phyloP scores from a whole-genome alignment of 805 yeast genomes.

The Hanseniaspora singularis region DNA sequence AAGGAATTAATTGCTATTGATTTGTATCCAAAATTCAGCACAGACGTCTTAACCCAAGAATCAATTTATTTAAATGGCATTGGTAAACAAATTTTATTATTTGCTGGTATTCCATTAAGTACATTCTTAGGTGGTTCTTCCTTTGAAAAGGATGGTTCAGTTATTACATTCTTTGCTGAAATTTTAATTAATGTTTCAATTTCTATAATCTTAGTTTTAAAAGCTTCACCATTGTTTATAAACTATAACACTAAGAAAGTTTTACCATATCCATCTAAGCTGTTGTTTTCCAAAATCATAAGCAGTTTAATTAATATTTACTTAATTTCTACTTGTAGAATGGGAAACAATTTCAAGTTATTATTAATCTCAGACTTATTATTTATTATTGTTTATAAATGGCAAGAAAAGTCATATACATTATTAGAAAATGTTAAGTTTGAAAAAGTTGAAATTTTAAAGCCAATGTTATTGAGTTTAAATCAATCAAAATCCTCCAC shows the following conservation, averaged over 20 bases:
- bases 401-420: constrained; percentile 32
- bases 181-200: constrained; percentile 5
- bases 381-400: constrained; percentile 33
- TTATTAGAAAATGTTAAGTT: constrained; percentile 33
- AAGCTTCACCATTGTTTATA: constrained; percentile 8
- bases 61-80: not conserved
- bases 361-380: constrained; percentile 34
- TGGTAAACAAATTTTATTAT: constrained; percentile 5
- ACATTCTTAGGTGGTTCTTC: constrained; percentile 11
- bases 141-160: constrained; percentile 9
- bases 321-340: constrained; percentile 34
- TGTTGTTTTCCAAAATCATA: not conserved
- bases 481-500: constrained; percentile 33
- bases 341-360: constrained; percentile 33
- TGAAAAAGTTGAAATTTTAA: constrained; percentile 33
- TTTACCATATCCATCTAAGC: constrained; percentile 7
- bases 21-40: constrained; percentile 14
- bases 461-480: constrained; percentile 32
- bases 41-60: constrained; percentile 8
- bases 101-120: constrained; percentile 6
- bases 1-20: constrained; percentile 15
- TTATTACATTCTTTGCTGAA: constrained; percentile 12
- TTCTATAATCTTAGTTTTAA: constrained; percentile 1
- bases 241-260: constrained; percentile 13
- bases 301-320: constrained; percentile 18